phyloP scores from a whole-genome alignment of 1,139 yeast genomes.

The Geotrichum fermentans region DNA sequence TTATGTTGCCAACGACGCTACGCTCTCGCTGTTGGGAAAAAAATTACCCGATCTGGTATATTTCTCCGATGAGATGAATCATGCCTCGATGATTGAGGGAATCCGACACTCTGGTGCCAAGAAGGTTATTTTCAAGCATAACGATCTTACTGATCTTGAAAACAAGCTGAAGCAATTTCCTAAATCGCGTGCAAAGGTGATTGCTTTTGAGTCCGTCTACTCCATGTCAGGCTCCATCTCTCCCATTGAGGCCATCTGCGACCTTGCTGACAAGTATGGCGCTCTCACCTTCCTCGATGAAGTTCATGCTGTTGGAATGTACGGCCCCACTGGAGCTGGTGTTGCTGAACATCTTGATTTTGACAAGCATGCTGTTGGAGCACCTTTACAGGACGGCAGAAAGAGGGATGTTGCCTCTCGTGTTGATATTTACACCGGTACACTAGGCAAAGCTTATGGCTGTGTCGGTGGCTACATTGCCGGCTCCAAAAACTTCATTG shows the following conservation, averaged over 20 bases:
- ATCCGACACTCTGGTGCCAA: constrained; percentile 83
- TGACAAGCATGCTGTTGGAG: constrained; percentile 66
- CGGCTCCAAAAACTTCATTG: constrained; percentile 75
- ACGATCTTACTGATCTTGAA: constrained; percentile 79
- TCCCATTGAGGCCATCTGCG: constrained; percentile 89
- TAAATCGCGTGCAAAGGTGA: constrained; percentile 77
- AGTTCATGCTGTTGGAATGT: constrained; percentile 98
- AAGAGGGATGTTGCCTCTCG: constrained; percentile 69
- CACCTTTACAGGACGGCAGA: constrained; percentile 39
- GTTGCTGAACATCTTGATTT: constrained; percentile 95
- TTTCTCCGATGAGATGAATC: constrained; percentile 89
- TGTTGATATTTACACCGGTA: constrained; percentile 93
- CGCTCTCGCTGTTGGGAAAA: constrained; percentile 86
- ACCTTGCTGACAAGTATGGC: constrained; percentile 94
- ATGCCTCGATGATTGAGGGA: constrained; percentile 97
- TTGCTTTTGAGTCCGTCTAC: constrained; percentile 95
- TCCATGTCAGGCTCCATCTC: constrained; percentile 98
- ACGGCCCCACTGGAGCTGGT: constrained; percentile 99
- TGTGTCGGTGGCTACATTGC: constrained; percentile 97
- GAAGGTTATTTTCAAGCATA: constrained; percentile 89
- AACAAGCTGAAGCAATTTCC: constrained; percentile 73
- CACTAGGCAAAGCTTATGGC: constrained; percentile 95
- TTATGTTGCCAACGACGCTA: constrained; percentile 95
- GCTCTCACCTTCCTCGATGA: constrained; percentile 95
- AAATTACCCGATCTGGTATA: constrained; percentile 84